phyloP scores from a whole-genome alignment of 108 stramenopile genomes.

The Fistulifera solaris region DNA sequence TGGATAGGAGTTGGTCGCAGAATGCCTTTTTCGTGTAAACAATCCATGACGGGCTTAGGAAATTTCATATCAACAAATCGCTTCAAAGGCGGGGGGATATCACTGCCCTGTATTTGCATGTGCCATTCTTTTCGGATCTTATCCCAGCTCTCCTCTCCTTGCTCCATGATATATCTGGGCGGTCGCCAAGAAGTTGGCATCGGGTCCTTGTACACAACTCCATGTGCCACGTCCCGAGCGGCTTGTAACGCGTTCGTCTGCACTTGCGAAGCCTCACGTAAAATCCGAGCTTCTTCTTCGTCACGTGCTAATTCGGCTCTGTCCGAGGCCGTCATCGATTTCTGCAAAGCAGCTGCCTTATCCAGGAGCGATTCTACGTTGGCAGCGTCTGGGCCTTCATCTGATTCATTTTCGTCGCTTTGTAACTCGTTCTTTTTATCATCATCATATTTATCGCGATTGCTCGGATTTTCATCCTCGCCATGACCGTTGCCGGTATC shows the following conservation, averaged over 20 bases:
- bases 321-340: conserved; percentile 47
- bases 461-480: conserved; percentile 5
- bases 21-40: conserved; percentile 80
- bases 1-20: conserved; percentile 95
- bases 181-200: conserved; percentile 87
- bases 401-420: conserved; percentile 8
- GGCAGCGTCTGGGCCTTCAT: conserved; percentile 15
- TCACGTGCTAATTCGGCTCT: conserved; percentile 36
- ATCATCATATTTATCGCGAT: not conserved
- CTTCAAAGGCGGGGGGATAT: conserved; percentile 84
- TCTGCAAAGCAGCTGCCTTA: conserved; percentile 74
- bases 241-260: conserved; percentile 95
- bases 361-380: conserved; percentile 60
- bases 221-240: conserved; percentile 87
- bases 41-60: conserved; percentile 71
- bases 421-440: not conserved
- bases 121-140: conserved; percentile 89
- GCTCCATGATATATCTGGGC: conserved; percentile 60
- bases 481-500: not conserved
- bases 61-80: conserved; percentile 94
- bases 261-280: conserved; percentile 88
- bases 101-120: conserved; percentile 90
- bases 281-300: conserved; percentile 85
- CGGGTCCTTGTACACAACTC: conserved; percentile 63
- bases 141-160: conserved; percentile 66